A percentile compares a stretch with the other conserved stretches of the same genome.
Evolutionary conservation across 2,329 filamentous ascomycete species (phyloP).

Genomic region (Fusarium fujikuroi): DNA sequence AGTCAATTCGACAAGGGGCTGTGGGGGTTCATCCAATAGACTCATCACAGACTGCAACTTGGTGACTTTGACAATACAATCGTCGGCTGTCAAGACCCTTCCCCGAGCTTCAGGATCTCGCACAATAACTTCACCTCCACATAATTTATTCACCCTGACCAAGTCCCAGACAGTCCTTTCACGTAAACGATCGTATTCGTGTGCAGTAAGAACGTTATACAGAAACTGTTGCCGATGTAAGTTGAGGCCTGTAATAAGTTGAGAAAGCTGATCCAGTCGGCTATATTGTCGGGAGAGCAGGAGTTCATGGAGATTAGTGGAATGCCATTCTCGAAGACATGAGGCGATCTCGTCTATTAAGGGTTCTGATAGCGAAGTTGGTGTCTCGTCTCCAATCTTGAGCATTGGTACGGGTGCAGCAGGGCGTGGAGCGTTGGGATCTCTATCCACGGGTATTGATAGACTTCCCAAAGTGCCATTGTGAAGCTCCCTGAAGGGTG

Average conservation of each 20-base stretch:
- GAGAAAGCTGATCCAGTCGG: constrained; percentile 82
- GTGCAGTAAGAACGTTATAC: constrained; percentile 89
- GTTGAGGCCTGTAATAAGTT: constrained; percentile 84
- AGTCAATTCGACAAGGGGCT: constrained; percentile 72
- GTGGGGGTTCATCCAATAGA: constrained; percentile 84
- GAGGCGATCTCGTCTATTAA: constrained; percentile 98
- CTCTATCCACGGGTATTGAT: constrained; percentile 63
- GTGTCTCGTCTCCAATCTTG: constrained; percentile 96
- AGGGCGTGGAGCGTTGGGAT: constrained; percentile 78
- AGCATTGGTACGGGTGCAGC: constrained; percentile 95
- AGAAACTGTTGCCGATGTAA: constrained; percentile 87
- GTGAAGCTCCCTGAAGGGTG: constrained; percentile 50
- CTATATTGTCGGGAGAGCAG: constrained; percentile 85
- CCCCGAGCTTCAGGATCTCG: constrained; percentile 86
- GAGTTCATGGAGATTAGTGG: constrained; percentile 93
- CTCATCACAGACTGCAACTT: constrained; percentile 96
- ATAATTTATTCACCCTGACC: constrained; percentile 92
- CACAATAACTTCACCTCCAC: constrained; percentile 94
- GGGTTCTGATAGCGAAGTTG: constrained; percentile 87
- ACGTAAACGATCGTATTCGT: constrained; percentile 82
- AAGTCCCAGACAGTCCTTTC: constrained; percentile 96
- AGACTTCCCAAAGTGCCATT: constrained; percentile 56
- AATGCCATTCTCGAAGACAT: constrained; percentile 97
- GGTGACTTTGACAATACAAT: constrained; percentile 91
- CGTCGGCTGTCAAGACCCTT: constrained; percentile 87